phyloP scores from a whole-genome alignment of 352 stramenopile genomes.

The Pythium vanterpoolii region DNA sequence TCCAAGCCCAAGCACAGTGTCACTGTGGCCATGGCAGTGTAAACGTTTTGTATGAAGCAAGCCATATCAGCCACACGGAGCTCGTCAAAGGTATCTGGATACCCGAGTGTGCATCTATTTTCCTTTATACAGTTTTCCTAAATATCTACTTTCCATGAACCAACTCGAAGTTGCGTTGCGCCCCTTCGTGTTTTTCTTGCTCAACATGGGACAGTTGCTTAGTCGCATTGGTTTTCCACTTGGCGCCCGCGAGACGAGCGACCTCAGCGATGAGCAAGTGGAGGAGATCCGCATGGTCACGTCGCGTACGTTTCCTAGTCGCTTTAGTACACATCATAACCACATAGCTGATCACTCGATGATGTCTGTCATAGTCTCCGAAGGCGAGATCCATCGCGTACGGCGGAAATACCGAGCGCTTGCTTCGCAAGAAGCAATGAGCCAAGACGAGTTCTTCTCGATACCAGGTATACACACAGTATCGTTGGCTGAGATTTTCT shows the following conservation, averaged over 20 bases:
- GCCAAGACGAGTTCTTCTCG: slow-evolving; percentile 46
- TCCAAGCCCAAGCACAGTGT: not conserved
- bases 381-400: slow-evolving; percentile 54
- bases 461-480: no score
- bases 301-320: slow-evolving; percentile 28
- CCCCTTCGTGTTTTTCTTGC: not conserved
- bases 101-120: no score
- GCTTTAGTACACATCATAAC: not conserved
- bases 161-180: no score
- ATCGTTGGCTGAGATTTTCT: no score
- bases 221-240: not conserved
- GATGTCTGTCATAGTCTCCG: slow-evolving; percentile 30
- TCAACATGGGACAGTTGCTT: slow-evolving; percentile 16
- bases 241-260: slow-evolving; percentile 14
- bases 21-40: not conserved
- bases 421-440: slow-evolving; percentile 43
- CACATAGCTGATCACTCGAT: not conserved
- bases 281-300: slow-evolving; percentile 65
- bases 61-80: not conserved
- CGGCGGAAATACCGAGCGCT: slow-evolving; percentile 14
- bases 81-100: no score
- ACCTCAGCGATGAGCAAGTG: slow-evolving; percentile 53
- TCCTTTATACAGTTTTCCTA: not conserved
- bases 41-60: not conserved
- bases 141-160: not conserved